Base-by-base conservation (phyloP, 2,329 filamentous ascomycete genomes). In the Diplodia corticola region DNA sequence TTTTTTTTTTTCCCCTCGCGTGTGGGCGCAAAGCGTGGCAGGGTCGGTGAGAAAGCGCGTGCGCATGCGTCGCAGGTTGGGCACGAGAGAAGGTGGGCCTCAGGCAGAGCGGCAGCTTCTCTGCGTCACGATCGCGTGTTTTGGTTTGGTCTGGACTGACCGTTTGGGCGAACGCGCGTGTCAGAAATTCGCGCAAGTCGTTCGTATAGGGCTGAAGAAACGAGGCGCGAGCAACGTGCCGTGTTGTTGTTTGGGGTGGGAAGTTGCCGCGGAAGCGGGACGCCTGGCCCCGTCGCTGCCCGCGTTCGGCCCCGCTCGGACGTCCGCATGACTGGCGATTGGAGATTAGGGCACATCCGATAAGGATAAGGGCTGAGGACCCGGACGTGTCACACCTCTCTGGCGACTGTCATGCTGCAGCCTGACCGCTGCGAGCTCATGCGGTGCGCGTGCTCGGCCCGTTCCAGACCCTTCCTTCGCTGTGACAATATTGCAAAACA, bases 261-360 rank as follows among this genome's bases (percentile, higher is more conserved):
- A 64, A 28, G 60, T 63, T 67, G 63, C 59, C 48, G 37, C 24
- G 46, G 65, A 46, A 54, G 33, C 17, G 67, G 65, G 55, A 44
- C 30, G 63, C 66, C 60, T 57, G 63, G 61, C 37, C 49, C 46
- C 54, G 64, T 49, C 10, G 22, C 28, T 44, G 22, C 24, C 55
- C 44, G 26, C n/a, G 33, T 40, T 5, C 46, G 57, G 57, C 30
- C 35, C 49, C 51, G 28, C 33, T 55, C 51, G 51, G 33, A n/a
- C 54, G 33, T 30, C 40, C 20, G 48, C 48, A 50, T 26, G 20
- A 24, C 48, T 9, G 51, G 4, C 28, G 57, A 61, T 61, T 61
- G 37, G 24, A 30, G 57, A 61, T 61, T 49, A 61, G 57, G 57
- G 57, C 57, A 61, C 55, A 12, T 9, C 13, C 55, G 55, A 60